phyloP scores from a whole-genome alignment of 495 filamentous ascomycete species.

The Podospora pseudoanserina region DNA sequence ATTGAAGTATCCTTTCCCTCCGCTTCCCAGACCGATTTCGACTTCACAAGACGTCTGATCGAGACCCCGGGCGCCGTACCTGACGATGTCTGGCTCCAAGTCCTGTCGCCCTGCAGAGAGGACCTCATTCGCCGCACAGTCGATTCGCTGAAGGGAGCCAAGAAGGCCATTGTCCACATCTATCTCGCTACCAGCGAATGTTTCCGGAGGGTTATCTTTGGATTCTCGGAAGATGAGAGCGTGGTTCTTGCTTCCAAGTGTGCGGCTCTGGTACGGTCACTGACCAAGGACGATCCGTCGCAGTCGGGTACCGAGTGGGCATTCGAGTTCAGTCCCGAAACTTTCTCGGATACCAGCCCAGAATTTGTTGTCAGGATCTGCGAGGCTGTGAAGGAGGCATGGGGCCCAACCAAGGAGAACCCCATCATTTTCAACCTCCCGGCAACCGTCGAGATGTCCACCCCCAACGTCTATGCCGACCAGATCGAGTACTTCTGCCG shows the following conservation, averaged over 20 bases:
- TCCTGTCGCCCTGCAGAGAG: constrained; percentile 87
- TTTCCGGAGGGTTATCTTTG: constrained; percentile 87
- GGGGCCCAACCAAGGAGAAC: constrained; percentile 76
- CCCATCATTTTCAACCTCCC: constrained; percentile 98
- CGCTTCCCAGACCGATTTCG: constrained; percentile 89
- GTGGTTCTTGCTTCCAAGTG: constrained; percentile 81
- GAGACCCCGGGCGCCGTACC: constrained; percentile 83
- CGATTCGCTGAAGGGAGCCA: constrained; percentile 80
- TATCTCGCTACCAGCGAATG: constrained; percentile 94
- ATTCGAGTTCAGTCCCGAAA: constrained; percentile 95
- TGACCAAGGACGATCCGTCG: constrained; percentile 91
- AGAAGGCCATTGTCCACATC: constrained; percentile 95
- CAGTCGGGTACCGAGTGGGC: constrained; percentile 79
- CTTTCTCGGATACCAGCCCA: constrained; percentile 85
- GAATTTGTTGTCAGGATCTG: constrained; percentile 83
- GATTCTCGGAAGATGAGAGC: constrained; percentile 76
- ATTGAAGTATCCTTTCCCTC: constrained; percentile 97
- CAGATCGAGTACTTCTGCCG: constrained; percentile 95
- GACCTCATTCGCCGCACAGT: constrained; percentile 91
- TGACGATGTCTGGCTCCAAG: constrained; percentile 93
- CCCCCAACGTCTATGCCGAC: constrained; percentile 94
- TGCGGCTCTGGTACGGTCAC: constrained; percentile 77
- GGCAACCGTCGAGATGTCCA: constrained; percentile 93
- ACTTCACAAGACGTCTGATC: constrained; percentile 85
- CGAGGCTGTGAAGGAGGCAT: constrained; percentile 93